These are phyloP conservation scores for Aspergillus panamensis DNA, from an alignment of 495 filamentous ascomycete species.

Conservation along the genomic window DNA sequence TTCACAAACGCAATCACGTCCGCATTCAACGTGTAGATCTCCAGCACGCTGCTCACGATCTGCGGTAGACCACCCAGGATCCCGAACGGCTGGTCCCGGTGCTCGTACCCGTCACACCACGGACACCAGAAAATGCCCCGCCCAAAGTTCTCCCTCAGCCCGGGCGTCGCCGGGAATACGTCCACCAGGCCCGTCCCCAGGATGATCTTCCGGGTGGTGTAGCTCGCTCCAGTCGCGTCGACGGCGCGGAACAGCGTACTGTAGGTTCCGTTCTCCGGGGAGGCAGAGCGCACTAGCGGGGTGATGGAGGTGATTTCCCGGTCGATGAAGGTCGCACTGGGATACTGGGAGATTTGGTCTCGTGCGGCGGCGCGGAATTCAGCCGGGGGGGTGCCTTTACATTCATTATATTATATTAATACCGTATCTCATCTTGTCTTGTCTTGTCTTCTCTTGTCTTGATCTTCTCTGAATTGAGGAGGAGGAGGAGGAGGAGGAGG, in stretches of 20 bases:
- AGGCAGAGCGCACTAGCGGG: conserved; percentile 14
- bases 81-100: conserved; percentile 53
- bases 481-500: neutral
- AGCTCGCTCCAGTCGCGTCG: conserved; percentile 27
- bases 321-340: conserved; percentile 46
- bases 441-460: too few species aligned
- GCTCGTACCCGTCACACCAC: conserved; percentile 60
- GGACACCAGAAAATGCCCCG: conserved; percentile 60
- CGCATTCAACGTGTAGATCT: conserved; percentile 45
- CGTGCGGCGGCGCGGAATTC: conserved; percentile 52
- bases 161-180: conserved; percentile 50
- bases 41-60: conserved; percentile 40
- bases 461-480: too few species aligned
- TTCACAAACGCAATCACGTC: conserved; percentile 52
- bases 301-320: conserved; percentile 47
- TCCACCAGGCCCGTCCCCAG: conserved; percentile 55
- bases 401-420: neutral
- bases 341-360: conserved; percentile 48
- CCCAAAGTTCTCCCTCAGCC: conserved; percentile 49
- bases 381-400: conserved; percentile 47
- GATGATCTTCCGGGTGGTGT: conserved; percentile 50
- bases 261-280: conserved; percentile 20
- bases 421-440: too few species aligned
- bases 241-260: conserved; percentile 45
- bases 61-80: conserved; percentile 45